A percentile compares a stretch with the other conserved stretches of the same genome.
These are phyloP conservation scores for Picocystis sp. DNA, from an alignment of 163 green algal species.

Conservation along the genomic window DNA sequence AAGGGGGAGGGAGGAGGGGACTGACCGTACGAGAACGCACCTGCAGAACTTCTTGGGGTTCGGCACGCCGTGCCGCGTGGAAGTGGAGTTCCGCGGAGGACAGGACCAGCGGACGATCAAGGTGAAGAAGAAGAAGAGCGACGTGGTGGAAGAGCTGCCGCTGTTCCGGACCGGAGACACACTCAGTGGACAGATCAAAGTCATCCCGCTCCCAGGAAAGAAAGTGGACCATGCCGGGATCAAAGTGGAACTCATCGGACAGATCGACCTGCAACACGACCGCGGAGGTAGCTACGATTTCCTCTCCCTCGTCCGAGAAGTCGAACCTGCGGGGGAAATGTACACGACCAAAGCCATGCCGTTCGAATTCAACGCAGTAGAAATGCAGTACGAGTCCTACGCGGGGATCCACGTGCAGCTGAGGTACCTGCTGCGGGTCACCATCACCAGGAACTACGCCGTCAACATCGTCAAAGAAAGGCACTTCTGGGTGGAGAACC, in stretches of 20 bases:
- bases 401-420: constrained; percentile 65
- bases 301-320: constrained; percentile 43
- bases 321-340: constrained; percentile 68
- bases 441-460: constrained; percentile 52
- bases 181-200: constrained; percentile 29
- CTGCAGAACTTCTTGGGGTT: constrained; percentile 32
- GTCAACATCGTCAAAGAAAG: constrained; percentile 64
- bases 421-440: constrained; percentile 86
- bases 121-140: constrained; percentile 20
- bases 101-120: constrained; percentile 15
- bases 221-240: constrained; percentile 86
- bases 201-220: constrained; percentile 57
- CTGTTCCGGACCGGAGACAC: constrained; percentile 8
- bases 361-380: constrained; percentile 89
- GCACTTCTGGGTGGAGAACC: constrained; percentile 60
- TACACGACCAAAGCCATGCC: constrained; percentile 36
- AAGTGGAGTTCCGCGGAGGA: constrained; percentile 31
- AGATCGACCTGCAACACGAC: constrained; percentile 62
- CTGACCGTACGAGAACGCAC: neutral
- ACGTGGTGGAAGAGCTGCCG: constrained; percentile 27
- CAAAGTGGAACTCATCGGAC: constrained; percentile 86
- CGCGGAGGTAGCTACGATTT: constrained; percentile 30
- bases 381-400: constrained; percentile 96
- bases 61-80: constrained; percentile 24
- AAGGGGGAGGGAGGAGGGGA: neutral